phyloP scores from a whole-genome alignment of 2,329 filamentous ascomycete genomes.

The Talaromyces rugulosus region DNA sequence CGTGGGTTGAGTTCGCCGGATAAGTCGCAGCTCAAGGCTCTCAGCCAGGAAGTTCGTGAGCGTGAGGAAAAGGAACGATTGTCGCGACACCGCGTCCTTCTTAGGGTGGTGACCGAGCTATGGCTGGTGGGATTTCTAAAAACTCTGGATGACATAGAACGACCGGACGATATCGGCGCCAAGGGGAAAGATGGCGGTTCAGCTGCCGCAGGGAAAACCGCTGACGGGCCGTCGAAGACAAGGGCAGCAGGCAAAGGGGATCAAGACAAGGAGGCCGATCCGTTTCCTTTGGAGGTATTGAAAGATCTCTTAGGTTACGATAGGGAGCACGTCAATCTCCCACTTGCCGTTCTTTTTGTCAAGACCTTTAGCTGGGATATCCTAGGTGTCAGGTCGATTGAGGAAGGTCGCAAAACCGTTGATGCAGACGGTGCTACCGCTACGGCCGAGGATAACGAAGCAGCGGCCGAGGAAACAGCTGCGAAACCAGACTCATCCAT shows the following conservation, averaged over 20 bases:
- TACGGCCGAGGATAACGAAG: slow-evolving; percentile 33
- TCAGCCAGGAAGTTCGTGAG: slow-evolving; percentile 78
- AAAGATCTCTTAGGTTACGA: slow-evolving; percentile 95
- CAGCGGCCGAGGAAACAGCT: slow-evolving; percentile 31
- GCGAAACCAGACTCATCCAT: background rate
- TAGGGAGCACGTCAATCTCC: slow-evolving; percentile 84
- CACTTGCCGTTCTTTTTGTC: slow-evolving; percentile 88
- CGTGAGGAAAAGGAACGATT: slow-evolving; percentile 94
- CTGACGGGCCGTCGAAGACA: slow-evolving; percentile 58
- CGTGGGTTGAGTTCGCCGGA: slow-evolving; percentile 89
- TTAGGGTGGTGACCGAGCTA: slow-evolving; percentile 88
- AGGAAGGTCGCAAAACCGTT: slow-evolving; percentile 77
- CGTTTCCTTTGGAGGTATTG: slow-evolving; percentile 93
- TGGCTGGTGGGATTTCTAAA: slow-evolving; percentile 89
- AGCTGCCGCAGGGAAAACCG: slow-evolving; percentile 39
- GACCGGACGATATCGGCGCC: slow-evolving; percentile 57
- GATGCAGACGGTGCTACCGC: slow-evolving; percentile 71
- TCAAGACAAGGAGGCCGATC: slow-evolving; percentile 69
- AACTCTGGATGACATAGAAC: slow-evolving; percentile 68
- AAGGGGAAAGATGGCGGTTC: slow-evolving; percentile 52
- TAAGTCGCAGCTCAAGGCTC: slow-evolving; percentile 72
- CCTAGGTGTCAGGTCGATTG: slow-evolving; percentile 68
- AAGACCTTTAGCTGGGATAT: slow-evolving; percentile 97
- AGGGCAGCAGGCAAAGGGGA: slow-evolving; percentile 54
- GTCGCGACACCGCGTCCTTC: slow-evolving; percentile 74